Base-by-base conservation (phyloP, 2,329 filamentous ascomycete genomes). In the Fusarium pseudonygamai region DNA sequence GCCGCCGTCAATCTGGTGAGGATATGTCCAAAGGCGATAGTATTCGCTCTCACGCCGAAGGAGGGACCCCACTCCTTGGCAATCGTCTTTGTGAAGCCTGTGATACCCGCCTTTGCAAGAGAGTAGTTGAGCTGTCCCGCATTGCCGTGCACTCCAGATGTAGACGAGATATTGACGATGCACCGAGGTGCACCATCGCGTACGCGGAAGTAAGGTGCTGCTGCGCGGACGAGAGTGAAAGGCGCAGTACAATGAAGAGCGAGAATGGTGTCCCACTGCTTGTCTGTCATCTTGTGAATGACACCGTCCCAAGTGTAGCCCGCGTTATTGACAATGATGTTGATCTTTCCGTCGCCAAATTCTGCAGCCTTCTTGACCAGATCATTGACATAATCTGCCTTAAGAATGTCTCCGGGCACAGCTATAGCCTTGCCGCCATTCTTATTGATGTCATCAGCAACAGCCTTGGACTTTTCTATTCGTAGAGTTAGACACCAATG, bases 231-330 rank as follows among this genome's bases (percentile, higher is more conserved):
- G 60, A 97, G 91, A 80, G 92, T 92, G 87, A 97, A 97, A 16
- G 95, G 95, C 5, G 93, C 94, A 18, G 93, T 96, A 80, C 89
- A 91, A 87, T 97, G 95, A 53, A 97, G 87, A 28, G 92, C 90
- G 36, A 97, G 84, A 81, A 97, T 97, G 57, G 92, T 95, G 71
- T 96, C 92, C 93, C 93, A 97, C 87, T 97, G 94, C 85, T 93
- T 93, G 85, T 97, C 93, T 22, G 91, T 93, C 87, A 94, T 96
- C 87, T 96, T 97, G 87, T 97, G 93, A 75, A 97, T 94, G 43
- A 97, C 94, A 12, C 92, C 95, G 81, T 97, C 95, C 93, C 94
- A 97, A 2, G 95, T 97, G 83, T 94, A 97, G 46, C 94, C 94
- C 2, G 94, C 95, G 81, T 97, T 97, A 83, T 97, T 97, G 67